Conservation (phyloP, 768 basidiomycete genomes). For the Tulasnella sp. region DNA sequence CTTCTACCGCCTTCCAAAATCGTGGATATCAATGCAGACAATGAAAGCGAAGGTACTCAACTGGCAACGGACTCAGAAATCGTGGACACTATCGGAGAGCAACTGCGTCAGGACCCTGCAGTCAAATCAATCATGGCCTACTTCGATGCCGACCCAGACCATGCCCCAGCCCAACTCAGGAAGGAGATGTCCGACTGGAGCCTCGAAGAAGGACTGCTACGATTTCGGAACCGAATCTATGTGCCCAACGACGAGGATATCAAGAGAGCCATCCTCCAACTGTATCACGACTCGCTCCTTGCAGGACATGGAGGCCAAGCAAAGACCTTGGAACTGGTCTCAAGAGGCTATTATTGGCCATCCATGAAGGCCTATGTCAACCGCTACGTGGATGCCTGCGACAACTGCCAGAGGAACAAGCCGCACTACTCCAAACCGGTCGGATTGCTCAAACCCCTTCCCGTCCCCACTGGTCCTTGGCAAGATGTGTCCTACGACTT, state of each 20-base stretch:
- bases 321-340: slow-evolving; percentile 32
- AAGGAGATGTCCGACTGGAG: background rate
- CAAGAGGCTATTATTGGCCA: slow-evolving; percentile 34
- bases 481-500: slow-evolving; percentile 32
- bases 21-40: too few relatives aligned
- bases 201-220: background rate
- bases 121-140: too few relatives aligned
- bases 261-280: background rate
- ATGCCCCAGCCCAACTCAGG: background rate
- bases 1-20: background rate
- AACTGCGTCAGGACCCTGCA: too few relatives aligned
- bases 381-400: slow-evolving; percentile 35
- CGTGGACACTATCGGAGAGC: too few relatives aligned
- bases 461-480: slow-evolving; percentile 36
- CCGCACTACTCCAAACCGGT: slow-evolving; percentile 15
- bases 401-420: slow-evolving; percentile 34
- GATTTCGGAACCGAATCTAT: slow-evolving; percentile 4
- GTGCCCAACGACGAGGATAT: slow-evolving; percentile 8
- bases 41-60: background rate
- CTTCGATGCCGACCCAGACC: too few relatives aligned
- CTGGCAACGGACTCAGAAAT: background rate
- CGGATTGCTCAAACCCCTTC: slow-evolving; percentile 34
- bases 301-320: slow-evolving; percentile 28
- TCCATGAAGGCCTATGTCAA: slow-evolving; percentile 30
- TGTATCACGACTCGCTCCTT: background rate